phyloP scores from a whole-genome alignment of 495 filamentous ascomycete species.

The Penicillium fimorum region DNA sequence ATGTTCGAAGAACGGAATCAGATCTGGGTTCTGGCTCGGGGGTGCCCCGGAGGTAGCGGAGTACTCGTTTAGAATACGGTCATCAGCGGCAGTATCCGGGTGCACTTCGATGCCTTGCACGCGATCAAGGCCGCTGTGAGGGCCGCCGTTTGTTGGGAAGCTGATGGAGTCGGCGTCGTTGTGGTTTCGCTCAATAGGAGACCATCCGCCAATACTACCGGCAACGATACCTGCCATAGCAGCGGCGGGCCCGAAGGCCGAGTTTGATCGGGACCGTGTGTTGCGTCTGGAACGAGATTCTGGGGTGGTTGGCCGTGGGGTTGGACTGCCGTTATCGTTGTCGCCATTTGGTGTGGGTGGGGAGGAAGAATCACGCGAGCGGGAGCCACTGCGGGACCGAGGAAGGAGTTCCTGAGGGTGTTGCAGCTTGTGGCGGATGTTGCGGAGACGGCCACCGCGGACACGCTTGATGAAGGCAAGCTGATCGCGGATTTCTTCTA shows the following conservation, averaged over 20 bases:
- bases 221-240: constrained; percentile 85
- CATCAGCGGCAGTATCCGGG: constrained; percentile 54
- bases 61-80: constrained; percentile 53
- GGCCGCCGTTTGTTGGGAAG: constrained; percentile 41
- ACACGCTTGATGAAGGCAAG: constrained; percentile 70
- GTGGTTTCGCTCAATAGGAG: constrained; percentile 66
- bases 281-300: constrained; percentile 70
- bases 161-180: constrained; percentile 51
- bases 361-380: constrained; percentile 68
- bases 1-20: constrained; percentile 52
- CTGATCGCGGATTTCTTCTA: constrained; percentile 74
- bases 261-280: constrained; percentile 82
- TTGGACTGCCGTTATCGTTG: constrained; percentile 35
- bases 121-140: constrained; percentile 47
- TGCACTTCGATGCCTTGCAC: constrained; percentile 57
- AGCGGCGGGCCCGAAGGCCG: constrained; percentile 75
- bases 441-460: constrained; percentile 81
- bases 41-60: constrained; percentile 42
- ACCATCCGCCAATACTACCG: constrained; percentile 85
- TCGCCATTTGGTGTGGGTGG: constrained; percentile 65
- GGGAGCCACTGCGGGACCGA: constrained; percentile 69
- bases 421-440: constrained; percentile 79
- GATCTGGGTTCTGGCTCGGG: constrained; percentile 59
- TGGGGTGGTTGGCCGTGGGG: constrained; percentile 60
- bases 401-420: constrained; percentile 75